phyloP scores from a whole-genome alignment of 176 grass and related monocot genomes.

The Eragrostis curvula region DNA sequence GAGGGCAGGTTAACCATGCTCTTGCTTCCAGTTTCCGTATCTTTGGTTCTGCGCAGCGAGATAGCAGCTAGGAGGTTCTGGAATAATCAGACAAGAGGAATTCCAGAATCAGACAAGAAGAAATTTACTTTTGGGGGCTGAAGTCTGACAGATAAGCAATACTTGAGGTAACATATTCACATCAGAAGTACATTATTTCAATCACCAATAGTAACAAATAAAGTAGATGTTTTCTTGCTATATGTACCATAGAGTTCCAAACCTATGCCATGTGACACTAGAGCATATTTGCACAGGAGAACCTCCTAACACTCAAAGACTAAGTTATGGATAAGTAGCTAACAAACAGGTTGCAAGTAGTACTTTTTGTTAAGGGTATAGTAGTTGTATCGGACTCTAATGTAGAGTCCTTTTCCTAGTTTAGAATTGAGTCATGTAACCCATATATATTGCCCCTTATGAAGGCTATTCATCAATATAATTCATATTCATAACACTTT shows the following conservation, averaged over 20 bases:
- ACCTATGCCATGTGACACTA: not conserved
- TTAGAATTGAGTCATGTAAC: too few relatives aligned
- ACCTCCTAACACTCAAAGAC: constrained; percentile 17
- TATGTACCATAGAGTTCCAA: not conserved
- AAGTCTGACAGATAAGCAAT: constrained; percentile 19
- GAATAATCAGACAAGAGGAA: constrained; percentile 40
- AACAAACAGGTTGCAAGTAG: not conserved
- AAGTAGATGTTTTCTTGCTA: not conserved
- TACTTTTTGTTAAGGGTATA: too few relatives aligned
- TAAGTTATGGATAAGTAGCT: not conserved
- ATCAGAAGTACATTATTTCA: not conserved
- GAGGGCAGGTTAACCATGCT: constrained; percentile 59
- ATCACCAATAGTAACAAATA: not conserved
- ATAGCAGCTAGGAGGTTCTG: constrained; percentile 87
- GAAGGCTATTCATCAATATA: too few relatives aligned
- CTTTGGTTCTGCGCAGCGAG: constrained; percentile 86
- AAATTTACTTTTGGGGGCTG: constrained; percentile 7
- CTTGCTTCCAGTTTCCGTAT: constrained; percentile 52
- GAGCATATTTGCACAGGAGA: not conserved
- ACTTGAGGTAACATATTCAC: constrained; percentile 2
- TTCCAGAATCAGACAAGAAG: constrained; percentile 34
- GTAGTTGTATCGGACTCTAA: too few relatives aligned
- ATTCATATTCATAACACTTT: too few relatives aligned
- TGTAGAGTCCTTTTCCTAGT: too few relatives aligned
- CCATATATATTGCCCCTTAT: too few relatives aligned